phyloP scores from a whole-genome alignment of 108 stramenopile species.

The Fistulifera pelliculosa region DNA sequence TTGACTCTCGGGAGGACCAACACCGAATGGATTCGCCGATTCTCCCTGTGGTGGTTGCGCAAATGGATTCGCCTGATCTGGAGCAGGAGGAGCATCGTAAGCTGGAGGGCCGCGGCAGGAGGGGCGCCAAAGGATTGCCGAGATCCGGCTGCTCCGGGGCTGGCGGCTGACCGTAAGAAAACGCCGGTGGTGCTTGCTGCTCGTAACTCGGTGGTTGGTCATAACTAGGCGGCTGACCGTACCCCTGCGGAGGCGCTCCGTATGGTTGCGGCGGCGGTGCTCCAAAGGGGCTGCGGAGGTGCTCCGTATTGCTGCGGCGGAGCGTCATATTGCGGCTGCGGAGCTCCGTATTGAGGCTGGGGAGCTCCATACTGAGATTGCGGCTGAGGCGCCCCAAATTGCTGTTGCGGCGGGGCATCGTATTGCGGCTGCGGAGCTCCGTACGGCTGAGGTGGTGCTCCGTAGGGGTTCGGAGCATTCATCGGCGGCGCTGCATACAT shows the following conservation, averaged over 20 bases:
- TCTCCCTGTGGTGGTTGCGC: conserved; percentile 2
- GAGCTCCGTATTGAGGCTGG: conserved; percentile 2
- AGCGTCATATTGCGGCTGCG: too few species aligned
- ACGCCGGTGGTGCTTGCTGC: background rate
- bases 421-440: too few species aligned
- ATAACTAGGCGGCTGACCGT: background rate
- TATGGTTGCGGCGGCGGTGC: conserved; percentile 14
- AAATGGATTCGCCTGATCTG: background rate
- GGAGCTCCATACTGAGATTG: too few species aligned
- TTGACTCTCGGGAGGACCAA: background rate
- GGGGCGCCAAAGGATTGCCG: conserved; percentile 23
- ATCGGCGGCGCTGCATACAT: background rate
- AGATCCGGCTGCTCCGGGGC: conserved; percentile 11
- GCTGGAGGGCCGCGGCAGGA: conserved; percentile 6
- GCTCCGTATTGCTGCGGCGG: conserved; percentile 13
- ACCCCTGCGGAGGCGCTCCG: too few species aligned
- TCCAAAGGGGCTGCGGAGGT: conserved; percentile 9
- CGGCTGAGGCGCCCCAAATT: too few species aligned
- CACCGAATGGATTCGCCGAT: background rate
- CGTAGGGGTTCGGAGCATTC: conserved; percentile 30
- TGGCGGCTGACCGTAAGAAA: conserved; percentile 10
- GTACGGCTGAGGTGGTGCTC: conserved; percentile 12
- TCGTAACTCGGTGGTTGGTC: too few species aligned
- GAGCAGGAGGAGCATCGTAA: conserved; percentile 12
- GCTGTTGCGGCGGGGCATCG: too few species aligned